These are phyloP conservation scores for Obelidium mucronatum DNA, from an alignment of 192 early-diverging fungal species.

Conservation along the genomic window DNA sequence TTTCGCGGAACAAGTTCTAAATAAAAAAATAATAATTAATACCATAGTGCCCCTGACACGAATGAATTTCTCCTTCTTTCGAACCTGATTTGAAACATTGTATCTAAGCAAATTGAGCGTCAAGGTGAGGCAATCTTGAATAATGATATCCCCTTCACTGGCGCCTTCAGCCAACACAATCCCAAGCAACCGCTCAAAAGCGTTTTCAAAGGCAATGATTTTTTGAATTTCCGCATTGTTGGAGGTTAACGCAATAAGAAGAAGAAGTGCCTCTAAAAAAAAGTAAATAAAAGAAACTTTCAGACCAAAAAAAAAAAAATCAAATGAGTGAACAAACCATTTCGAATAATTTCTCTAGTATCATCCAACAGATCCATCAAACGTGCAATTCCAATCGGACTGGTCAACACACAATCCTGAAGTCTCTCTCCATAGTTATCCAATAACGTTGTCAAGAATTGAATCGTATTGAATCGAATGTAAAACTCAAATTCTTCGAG, in stretches of 20 bases:
- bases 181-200: slow-evolving; percentile 90
- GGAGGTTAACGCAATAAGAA: slow-evolving; percentile 91
- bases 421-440: slow-evolving; percentile 65
- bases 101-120: slow-evolving; percentile 92
- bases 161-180: slow-evolving; percentile 93
- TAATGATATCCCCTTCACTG: slow-evolving; percentile 91
- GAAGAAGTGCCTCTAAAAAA: slow-evolving; percentile 81
- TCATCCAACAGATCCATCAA: slow-evolving; percentile 96
- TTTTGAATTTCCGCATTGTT: slow-evolving; percentile 97
- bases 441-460: slow-evolving; percentile 82
- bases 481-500: slow-evolving; percentile 94
- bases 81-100: slow-evolving; percentile 97
- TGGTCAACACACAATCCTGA: slow-evolving; percentile 86
- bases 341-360: slow-evolving; percentile 93
- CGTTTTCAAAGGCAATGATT: slow-evolving; percentile 98
- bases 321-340: slow-evolving; percentile 64
- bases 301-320: background rate
- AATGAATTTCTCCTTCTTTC: background rate
- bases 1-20: slow-evolving; percentile 95
- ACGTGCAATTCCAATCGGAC: slow-evolving; percentile 68
- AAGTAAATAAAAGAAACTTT: slow-evolving; percentile 39
- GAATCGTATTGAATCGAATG: slow-evolving; percentile 89
- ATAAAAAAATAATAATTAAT: background rate
- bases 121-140: slow-evolving; percentile 94
- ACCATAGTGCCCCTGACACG: background rate